Percentiles rank a stretch among this genome's conserved stretches.
These are phyloP conservation scores for Ophiostoma fasciatum DNA, from an alignment of 2,329 filamentous ascomycete species.

Conservation along the genomic window DNA sequence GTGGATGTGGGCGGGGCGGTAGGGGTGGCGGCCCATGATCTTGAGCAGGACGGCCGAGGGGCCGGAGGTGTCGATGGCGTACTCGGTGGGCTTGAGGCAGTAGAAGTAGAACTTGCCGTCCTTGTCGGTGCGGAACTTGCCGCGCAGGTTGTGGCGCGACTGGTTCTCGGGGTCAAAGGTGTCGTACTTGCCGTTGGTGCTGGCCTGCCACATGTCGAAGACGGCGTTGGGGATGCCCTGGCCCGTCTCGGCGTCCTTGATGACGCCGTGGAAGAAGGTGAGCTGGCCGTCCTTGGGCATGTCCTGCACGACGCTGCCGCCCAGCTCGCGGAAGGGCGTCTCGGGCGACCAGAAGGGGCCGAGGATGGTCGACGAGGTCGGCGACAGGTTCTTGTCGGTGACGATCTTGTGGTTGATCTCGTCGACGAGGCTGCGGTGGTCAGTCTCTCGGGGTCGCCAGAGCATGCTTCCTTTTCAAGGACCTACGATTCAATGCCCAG, in stretches of 20 bases:
- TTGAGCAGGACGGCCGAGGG: slow-evolving; percentile 36
- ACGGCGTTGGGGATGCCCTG: slow-evolving; percentile 49
- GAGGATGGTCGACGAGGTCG: slow-evolving; percentile 65
- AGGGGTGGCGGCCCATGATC: slow-evolving; percentile 40
- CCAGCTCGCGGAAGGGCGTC: slow-evolving; percentile 55
- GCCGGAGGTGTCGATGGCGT: slow-evolving; percentile 28
- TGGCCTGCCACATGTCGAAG: slow-evolving; percentile 65
- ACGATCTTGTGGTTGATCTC: slow-evolving; percentile 61
- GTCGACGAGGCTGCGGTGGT: too few species aligned
- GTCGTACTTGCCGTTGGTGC: slow-evolving; percentile 53
- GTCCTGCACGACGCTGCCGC: slow-evolving; percentile 45
- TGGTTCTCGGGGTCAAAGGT: slow-evolving; percentile 53
- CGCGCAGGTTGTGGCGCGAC: slow-evolving; percentile 48
- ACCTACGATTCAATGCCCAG: slow-evolving; percentile 54
- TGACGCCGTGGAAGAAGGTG: slow-evolving; percentile 48
- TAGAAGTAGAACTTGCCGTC: slow-evolving; percentile 48
- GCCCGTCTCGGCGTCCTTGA: slow-evolving; percentile 42
- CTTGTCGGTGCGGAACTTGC: slow-evolving; percentile 47
- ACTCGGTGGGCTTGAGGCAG: slow-evolving; percentile 37
- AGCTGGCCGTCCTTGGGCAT: slow-evolving; percentile 34
- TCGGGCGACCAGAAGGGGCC: slow-evolving; percentile 73
- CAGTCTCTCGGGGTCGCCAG: too few species aligned
- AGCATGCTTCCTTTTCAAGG: not conserved
- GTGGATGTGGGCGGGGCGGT: slow-evolving; percentile 45
- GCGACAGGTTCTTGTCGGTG: slow-evolving; percentile 28